Evolutionary conservation across 2,329 filamentous ascomycete genomes (phyloP).

Genomic region (Hysterium pulicare): DNA sequence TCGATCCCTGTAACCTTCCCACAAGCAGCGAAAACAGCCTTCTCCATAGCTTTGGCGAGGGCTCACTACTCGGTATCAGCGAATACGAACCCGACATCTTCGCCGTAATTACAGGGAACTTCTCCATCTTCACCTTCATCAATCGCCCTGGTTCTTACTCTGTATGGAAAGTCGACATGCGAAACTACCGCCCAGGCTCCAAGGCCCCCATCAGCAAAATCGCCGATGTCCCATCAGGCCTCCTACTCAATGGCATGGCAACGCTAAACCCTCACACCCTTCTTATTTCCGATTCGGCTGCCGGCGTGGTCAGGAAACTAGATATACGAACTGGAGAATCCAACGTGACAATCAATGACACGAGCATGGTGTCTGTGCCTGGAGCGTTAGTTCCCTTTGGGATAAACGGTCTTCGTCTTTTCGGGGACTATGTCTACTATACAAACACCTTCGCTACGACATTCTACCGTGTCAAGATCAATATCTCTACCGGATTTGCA

Average conservation of each 20-base stretch:
- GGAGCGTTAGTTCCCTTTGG: conserved; percentile 11
- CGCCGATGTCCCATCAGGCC: conserved; percentile 10
- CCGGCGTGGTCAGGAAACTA: conserved; percentile 15
- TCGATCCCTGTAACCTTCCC: conserved; percentile 24
- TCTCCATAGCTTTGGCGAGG: conserved; percentile 23
- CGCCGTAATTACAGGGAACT: conserved; percentile 25
- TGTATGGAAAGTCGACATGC: conserved; percentile 20
- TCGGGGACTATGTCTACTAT: conserved; percentile 16
- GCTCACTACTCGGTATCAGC: conserved; percentile 35
- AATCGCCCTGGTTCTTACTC: conserved; percentile 9
- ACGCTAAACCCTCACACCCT: conserved; percentile 14
- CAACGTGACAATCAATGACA: conserved; percentile 12
- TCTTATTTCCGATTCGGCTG: conserved; percentile 21
- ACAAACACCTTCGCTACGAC: conserved; percentile 13
- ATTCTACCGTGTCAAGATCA: conserved; percentile 15
- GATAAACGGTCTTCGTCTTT: conserved; percentile 21
- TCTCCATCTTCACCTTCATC: conserved; percentile 3
- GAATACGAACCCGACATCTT: conserved; percentile 32
- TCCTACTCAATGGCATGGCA: conserved; percentile 23
- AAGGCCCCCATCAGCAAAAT: conserved; percentile 8
- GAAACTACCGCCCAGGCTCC: background rate
- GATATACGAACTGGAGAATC: conserved; percentile 10
- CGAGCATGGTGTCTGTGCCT: conserved; percentile 11
- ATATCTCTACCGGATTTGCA: conserved; percentile 6
- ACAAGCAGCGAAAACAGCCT: conserved; percentile 16